These are phyloP conservation scores for Ceratocystis smalleyi DNA, from an alignment of 2,329 filamentous ascomycete genomes.

Conservation along the genomic window DNA sequence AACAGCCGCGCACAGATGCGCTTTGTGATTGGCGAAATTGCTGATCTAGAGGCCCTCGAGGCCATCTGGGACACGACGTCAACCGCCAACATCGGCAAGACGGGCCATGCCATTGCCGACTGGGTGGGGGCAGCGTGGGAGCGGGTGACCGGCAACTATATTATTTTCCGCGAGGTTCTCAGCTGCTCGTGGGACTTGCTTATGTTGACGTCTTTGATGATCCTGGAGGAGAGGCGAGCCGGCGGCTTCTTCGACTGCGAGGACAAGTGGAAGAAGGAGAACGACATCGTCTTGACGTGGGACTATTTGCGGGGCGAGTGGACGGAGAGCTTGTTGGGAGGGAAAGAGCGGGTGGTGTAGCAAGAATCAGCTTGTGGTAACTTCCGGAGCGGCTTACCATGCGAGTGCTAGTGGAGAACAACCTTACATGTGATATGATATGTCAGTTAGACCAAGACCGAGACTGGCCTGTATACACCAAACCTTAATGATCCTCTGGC, in stretches of 20 bases:
- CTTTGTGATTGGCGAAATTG: background rate
- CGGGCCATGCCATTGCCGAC: slow-evolving; percentile 4
- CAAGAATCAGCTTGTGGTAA: no score
- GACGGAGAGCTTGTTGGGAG: background rate
- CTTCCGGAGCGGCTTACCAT: no score
- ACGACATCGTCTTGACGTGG: slow-evolving; percentile 3
- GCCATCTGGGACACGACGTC: slow-evolving; percentile 1
- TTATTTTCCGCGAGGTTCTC: background rate
- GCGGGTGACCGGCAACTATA: background rate
- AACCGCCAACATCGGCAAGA: background rate
- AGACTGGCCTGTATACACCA: background rate
- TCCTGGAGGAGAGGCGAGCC: background rate
- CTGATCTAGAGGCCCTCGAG: background rate
- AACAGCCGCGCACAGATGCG: slow-evolving; percentile 3
- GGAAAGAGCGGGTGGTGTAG: no score
- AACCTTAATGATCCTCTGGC: background rate
- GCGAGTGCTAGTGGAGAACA: no score
- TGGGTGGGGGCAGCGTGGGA: slow-evolving; percentile 6
- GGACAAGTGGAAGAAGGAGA: background rate
- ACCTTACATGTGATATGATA: no score
- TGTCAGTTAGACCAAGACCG: background rate
- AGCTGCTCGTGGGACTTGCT: background rate
- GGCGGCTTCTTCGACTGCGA: background rate
- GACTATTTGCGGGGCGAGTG: background rate
- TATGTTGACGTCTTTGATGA: background rate